phyloP scores from a whole-genome alignment of 768 basidiomycete genomes.

The Rhodotorula graminis region DNA sequence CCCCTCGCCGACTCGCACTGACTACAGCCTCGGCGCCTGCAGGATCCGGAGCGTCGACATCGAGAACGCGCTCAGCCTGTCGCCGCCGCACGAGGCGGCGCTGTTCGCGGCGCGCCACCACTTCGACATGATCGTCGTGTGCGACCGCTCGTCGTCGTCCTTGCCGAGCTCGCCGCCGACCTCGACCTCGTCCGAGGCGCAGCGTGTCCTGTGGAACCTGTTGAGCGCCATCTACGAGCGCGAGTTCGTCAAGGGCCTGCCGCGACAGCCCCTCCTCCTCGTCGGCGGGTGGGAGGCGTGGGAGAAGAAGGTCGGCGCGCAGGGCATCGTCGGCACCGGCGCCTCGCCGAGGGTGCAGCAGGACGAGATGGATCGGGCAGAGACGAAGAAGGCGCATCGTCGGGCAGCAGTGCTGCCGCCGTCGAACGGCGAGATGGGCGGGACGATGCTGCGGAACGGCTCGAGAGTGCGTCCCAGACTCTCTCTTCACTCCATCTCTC shows the following conservation, averaged over 20 bases:
- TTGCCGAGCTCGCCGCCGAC: slow-evolving; percentile 54
- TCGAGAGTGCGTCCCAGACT: neutral
- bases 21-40: slow-evolving; percentile 4
- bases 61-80: slow-evolving; percentile 68
- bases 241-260: slow-evolving; percentile 61
- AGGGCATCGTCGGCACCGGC: slow-evolving; percentile 39
- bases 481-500: neutral
- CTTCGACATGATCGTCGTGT: slow-evolving; percentile 81
- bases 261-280: slow-evolving; percentile 71
- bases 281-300: slow-evolving; percentile 80
- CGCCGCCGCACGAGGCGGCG: slow-evolving; percentile 63
- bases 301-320: slow-evolving; percentile 57
- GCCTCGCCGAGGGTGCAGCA: slow-evolving; percentile 10
- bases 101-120: slow-evolving; percentile 80
- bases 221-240: slow-evolving; percentile 66
- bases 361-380: neutral
- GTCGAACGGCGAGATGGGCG: neutral
- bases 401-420: slow-evolving; percentile 15
- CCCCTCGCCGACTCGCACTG: neutral
- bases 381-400: slow-evolving; percentile 27
- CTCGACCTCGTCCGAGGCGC: slow-evolving; percentile 50
- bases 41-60: slow-evolving; percentile 66
- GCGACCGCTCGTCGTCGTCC: slow-evolving; percentile 59
- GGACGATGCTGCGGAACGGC: neutral
- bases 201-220: slow-evolving; percentile 47